Base-by-base conservation (phyloP, 148 eudicot species). In the Cornus controversa region DNA sequence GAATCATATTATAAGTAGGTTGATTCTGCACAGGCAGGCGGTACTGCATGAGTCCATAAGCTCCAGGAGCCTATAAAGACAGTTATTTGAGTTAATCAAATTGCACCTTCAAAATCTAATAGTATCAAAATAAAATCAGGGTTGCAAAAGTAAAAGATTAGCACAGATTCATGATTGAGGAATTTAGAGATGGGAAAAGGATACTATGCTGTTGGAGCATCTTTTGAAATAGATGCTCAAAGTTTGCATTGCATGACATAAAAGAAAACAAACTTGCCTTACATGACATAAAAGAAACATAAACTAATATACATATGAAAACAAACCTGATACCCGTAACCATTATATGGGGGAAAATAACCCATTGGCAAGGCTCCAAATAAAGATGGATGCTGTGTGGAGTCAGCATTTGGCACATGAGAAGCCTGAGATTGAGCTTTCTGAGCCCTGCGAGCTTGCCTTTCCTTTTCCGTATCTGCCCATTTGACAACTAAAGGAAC, bases 391-490 rank as follows among this genome's bases (percentile, higher is more conserved):
- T 86, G 89, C 18, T 50, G 18, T 62, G 84, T 73, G 66, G 89
- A 80, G 82, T 86, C 89, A 63, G 78, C 70, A 81, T 87, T 90
- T 73, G 86, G 82, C 76, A 79, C 70, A 82, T 79, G 84, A 66
- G 90, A 78, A 73, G 85, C 85, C 72, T 76, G 88, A 18, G 90
- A 89, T 42, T 86, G 87, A 65, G 87, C 87, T 79, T 94, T 94
- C 78, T 92, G 98, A 85, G 90, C 89, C 86, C 85, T 86, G 76
- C 98, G 87, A 82, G 93, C 93, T 75, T 90, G 92, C 79, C 97
- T 92, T 89, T 94, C 98, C 83, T 91, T 94, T 78, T 94, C 97
- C 24, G 98, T 94, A 84, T 92, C 98, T 23, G 98, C 98, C 98
- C 97, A 92, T 81, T 94, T 94, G 67, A 94, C 96, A 75, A 94